Evolutionary conservation across 345 rosid genomes (phyloP).

Genomic region (Jatropha curcas): DNA sequence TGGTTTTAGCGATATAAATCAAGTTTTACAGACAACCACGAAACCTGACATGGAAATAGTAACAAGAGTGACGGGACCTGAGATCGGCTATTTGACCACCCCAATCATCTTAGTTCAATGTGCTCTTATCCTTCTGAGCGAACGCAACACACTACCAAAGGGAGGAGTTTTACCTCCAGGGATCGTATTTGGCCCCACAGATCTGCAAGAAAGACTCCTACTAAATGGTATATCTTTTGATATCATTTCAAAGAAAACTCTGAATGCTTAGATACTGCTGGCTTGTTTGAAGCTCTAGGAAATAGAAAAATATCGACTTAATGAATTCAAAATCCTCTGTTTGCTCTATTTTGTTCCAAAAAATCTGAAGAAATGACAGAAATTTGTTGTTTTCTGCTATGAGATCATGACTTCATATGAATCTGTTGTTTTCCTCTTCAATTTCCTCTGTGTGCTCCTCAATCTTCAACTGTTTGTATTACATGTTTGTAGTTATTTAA

Average conservation of each 20-base stretch:
- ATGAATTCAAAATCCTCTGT: too few species aligned
- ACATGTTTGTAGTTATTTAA: background rate
- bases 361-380: background rate
- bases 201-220: constrained; percentile 65
- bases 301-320: constrained; percentile 5
- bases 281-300: background rate
- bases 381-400: background rate
- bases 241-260: constrained; percentile 53
- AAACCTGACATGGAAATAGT: constrained; percentile 66
- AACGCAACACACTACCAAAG: constrained; percentile 58
- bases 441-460: too few species aligned
- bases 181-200: constrained; percentile 71
- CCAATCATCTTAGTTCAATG: constrained; percentile 71
- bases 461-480: background rate
- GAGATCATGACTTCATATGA: background rate
- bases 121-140: constrained; percentile 56
- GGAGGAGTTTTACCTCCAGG: constrained; percentile 86
- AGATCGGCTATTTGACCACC: constrained; percentile 78
- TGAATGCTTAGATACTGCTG: constrained; percentile 26
- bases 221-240: constrained; percentile 80
- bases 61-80: constrained; percentile 82
- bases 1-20: constrained; percentile 58
- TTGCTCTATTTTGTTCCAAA: background rate
- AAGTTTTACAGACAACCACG: constrained; percentile 39
- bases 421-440: background rate